Evolutionary conservation across 257 asterid genomes (phyloP).

Genomic region (Solanum chiquidenum): DNA sequence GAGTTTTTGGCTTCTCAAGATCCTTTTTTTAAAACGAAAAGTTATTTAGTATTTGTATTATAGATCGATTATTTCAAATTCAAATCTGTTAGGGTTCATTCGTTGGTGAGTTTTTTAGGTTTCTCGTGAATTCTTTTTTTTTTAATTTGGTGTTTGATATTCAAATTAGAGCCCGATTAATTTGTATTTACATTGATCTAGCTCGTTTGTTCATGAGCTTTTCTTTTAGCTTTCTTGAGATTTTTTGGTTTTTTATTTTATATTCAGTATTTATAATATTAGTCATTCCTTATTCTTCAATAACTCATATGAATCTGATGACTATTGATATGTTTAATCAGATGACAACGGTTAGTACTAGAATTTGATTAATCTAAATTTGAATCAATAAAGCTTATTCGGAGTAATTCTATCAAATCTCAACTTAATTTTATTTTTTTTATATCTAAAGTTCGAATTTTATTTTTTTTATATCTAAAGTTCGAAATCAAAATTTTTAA

Average conservation of each 20-base stretch:
- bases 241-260: too few species aligned
- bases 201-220: neutral
- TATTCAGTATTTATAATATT: too few species aligned
- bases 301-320: too few species aligned
- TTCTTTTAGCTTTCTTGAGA: too few species aligned
- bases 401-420: rapidly evolving
- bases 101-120: neutral
- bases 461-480: neutral
- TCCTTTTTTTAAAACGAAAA: rapidly evolving
- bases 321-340: too few species aligned
- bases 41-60: too few species aligned
- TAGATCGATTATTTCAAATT: neutral
- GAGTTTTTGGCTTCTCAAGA: neutral
- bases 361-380: neutral
- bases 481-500: neutral
- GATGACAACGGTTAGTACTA: too few species aligned
- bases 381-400: neutral
- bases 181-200: neutral
- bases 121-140: neutral
- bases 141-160: neutral
- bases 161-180: too few species aligned
- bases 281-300: neutral
- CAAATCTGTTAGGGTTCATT: neutral
- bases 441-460: neutral
- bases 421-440: rapidly evolving